phyloP scores from a whole-genome alignment of 345 rosid species.

The thale cress (Arabidopsis thaliana) region DNA sequence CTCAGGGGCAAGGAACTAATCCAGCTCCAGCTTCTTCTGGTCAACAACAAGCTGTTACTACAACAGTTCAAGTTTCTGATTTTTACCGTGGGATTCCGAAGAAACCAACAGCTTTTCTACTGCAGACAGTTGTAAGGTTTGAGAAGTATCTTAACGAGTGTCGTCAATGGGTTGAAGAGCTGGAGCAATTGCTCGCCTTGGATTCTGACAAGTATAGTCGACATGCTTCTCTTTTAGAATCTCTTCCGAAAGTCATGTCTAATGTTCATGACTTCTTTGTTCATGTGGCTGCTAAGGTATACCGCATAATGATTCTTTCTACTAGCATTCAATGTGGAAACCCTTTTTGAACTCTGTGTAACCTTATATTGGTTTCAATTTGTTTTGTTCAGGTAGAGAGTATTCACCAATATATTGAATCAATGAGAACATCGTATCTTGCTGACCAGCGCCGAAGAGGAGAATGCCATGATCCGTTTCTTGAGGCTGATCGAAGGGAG shows the following conservation, averaged over 20 bases:
- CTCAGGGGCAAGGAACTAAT: conserved; percentile 67
- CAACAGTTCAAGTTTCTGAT: conserved; percentile 66
- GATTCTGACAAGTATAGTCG: conserved; percentile 70
- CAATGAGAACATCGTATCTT: conserved; percentile 90
- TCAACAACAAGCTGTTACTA: conserved; percentile 66
- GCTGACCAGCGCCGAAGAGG: conserved; percentile 90
- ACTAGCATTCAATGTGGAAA: not conserved
- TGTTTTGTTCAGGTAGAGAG: conserved; percentile 67
- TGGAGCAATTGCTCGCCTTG: conserved; percentile 82
- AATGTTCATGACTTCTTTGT: conserved; percentile 91
- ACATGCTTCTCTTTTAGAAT: conserved; percentile 63
- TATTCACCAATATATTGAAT: conserved; percentile 87
- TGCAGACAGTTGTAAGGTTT: conserved; percentile 80
- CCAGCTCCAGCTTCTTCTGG: conserved; percentile 55
- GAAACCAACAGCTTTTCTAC: conserved; percentile 87
- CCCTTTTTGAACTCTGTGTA: conserved; percentile 9
- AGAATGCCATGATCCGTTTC: conserved; percentile 81
- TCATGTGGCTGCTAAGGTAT: conserved; percentile 97
- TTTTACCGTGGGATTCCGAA: conserved; percentile 90
- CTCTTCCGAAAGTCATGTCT: conserved; percentile 92
- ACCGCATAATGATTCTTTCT: not conserved
- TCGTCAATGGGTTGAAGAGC: conserved; percentile 89
- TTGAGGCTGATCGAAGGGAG: conserved; percentile 96
- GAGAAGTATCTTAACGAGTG: conserved; percentile 87
- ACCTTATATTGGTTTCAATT: not conserved